Conservation (phyloP, 495 filamentous ascomycete genomes). For the Usnea hakonensis region DNA sequence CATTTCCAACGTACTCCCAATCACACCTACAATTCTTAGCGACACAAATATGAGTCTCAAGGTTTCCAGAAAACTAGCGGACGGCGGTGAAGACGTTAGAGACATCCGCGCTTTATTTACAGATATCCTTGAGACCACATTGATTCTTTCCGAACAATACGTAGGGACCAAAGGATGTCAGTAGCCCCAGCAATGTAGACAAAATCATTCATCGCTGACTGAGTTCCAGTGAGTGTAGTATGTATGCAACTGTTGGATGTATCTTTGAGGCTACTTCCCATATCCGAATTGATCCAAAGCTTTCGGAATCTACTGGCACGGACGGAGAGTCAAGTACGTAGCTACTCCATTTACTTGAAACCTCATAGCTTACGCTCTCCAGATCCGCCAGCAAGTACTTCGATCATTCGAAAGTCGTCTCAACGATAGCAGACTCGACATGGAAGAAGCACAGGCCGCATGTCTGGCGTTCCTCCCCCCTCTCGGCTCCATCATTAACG, state of each 20-base stretch:
- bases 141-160: slow-evolving; percentile 53
- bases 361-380: neutral
- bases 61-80: slow-evolving; percentile 28
- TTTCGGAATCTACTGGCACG: slow-evolving; percentile 69
- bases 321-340: slow-evolving; percentile 48
- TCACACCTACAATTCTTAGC: slow-evolving; percentile 47
- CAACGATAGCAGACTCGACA: slow-evolving; percentile 55
- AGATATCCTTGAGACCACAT: slow-evolving; percentile 56
- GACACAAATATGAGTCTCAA: slow-evolving; percentile 41
- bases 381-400: slow-evolving; percentile 67
- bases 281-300: slow-evolving; percentile 74
- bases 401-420: slow-evolving; percentile 69
- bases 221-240: slow-evolving; percentile 43
- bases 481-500: slow-evolving; percentile 63
- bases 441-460: slow-evolving; percentile 56
- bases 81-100: slow-evolving; percentile 40
- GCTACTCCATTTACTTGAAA: neutral
- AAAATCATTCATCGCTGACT: neutral
- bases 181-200: neutral
- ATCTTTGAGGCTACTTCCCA: slow-evolving; percentile 70
- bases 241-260: slow-evolving; percentile 63
- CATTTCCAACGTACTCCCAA: slow-evolving; percentile 52
- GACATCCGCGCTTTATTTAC: slow-evolving; percentile 62
- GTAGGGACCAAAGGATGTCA: slow-evolving; percentile 46
- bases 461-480: slow-evolving; percentile 72